Base-by-base conservation (phyloP, 139 green algal species). In the Chlamydomonas applanata region DNA sequence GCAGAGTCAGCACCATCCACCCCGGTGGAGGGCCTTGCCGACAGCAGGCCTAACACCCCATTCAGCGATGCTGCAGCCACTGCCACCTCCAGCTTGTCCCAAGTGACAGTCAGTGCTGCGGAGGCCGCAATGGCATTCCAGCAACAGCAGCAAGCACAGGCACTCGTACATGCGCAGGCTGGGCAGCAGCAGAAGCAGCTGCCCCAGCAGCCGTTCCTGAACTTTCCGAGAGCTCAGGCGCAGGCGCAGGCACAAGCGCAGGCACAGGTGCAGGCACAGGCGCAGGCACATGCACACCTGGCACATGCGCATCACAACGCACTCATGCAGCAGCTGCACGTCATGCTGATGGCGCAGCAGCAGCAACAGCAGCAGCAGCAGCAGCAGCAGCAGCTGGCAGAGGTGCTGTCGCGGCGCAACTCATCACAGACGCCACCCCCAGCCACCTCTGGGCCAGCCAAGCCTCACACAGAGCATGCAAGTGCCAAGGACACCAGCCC, bases 141-240 rank as follows among this genome's bases (percentile, higher is more conserved):
- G 62, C 62, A 52, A 57, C 71, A 77, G 59, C 72, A 78, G 16
- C 29, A 36, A 11, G 56, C 61, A 27, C 72, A 78, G 29, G 33
- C 27, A 4, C 62, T 17, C 14, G 34, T 17, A 11, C 62, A 70
- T 32, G 9, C 33, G 30, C 62, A 70, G 11, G 35, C 62, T 20
- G 5, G 16, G 16, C 29, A 24, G 60, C 60, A 68, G 29, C 27
- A 36, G 29, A 16, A 7, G 60, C 60, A 13, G 60, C 54, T 17
- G 4, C 9, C 54, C 9, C 54, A 62, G 54, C n/a, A 27, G 9
- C 24, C 4, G n/a, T 5, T 62, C 24, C 54, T 5, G 22, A 4
- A 7, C 13, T 29, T 9, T 29, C 54, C 16, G 32, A 70, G 4
- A 65, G 2, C 62, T 19, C 62, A 54, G 35, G 16, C 62, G n/a